A percentile compares a stretch with the other conserved stretches of the same genome.
phyloP scores from a whole-genome alignment of 768 basidiomycete genomes.

The Rhizopogon salebrosus region DNA sequence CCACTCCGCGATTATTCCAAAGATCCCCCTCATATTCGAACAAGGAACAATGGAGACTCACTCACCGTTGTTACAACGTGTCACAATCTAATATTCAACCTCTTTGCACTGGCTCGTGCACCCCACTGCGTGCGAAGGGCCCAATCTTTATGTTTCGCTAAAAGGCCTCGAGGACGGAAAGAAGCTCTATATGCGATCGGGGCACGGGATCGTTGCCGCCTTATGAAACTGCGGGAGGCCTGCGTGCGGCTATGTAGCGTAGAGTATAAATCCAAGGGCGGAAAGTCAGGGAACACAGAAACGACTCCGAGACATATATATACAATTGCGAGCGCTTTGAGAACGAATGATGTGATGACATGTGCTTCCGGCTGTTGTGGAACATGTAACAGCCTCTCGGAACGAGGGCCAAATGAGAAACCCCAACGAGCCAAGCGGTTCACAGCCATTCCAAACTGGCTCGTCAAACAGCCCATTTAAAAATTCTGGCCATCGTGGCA shows the following conservation, averaged over 20 bases:
- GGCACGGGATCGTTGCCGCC: constrained; percentile 20
- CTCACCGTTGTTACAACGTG: constrained; percentile 24
- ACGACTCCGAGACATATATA: constrained; percentile 19
- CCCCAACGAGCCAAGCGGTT: too few species aligned
- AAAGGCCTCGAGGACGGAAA: constrained; percentile 27
- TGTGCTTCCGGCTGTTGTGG: constrained; percentile 1
- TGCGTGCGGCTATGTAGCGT: too few species aligned
- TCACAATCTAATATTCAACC: constrained; percentile 8
- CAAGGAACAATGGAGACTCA: constrained; percentile 9
- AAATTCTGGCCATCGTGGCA: neutral
- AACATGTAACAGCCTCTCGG: neutral
- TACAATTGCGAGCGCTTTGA: constrained; percentile 5
- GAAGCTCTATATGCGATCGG: constrained; percentile 11
- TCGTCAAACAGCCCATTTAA: constrained; percentile 1
- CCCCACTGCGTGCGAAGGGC: constrained; percentile 5
- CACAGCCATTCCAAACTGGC: constrained; percentile 13
- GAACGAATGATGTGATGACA: constrained; percentile 12
- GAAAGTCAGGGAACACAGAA: neutral
- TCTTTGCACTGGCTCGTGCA: constrained; percentile 6
- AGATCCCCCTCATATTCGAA: constrained; percentile 7
- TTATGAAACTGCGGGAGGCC: constrained; percentile 1
- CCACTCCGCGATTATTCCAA: constrained; percentile 8
- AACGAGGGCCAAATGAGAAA: neutral
- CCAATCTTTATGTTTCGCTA: constrained; percentile 24
- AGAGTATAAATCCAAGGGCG: neutral